These are phyloP conservation scores for Entomortierella parvispora DNA, from an alignment of 192 early-diverging fungal species.

Conservation along the genomic window DNA sequence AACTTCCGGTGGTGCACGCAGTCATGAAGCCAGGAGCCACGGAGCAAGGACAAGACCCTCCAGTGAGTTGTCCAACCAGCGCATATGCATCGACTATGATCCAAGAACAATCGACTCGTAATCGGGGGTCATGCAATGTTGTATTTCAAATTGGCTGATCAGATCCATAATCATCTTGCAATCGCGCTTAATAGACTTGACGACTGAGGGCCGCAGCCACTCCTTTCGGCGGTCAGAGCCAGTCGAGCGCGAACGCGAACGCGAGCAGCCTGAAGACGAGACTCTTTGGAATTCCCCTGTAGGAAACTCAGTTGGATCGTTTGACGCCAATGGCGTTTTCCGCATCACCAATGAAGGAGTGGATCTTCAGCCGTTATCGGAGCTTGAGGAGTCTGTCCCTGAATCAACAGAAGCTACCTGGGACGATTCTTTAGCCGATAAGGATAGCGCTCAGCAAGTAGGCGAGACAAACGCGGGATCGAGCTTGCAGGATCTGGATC, in stretches of 20 bases:
- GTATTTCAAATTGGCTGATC: no score
- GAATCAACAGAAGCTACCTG: background rate
- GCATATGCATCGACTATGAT: no score
- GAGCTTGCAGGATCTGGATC: background rate
- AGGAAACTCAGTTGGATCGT: constrained; percentile 70
- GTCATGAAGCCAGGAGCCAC: constrained; percentile 29
- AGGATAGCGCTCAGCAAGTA: background rate
- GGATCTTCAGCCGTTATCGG: constrained; percentile 51
- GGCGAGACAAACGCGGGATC: no score
- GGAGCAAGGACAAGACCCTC: constrained; percentile 23
- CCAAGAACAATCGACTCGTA: no score
- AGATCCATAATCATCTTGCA: background rate
- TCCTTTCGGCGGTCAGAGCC: constrained; percentile 45
- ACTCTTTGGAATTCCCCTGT: constrained; percentile 62
- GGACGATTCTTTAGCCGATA: background rate
- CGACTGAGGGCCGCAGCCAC: constrained; percentile 36
- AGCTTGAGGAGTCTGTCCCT: constrained; percentile 20
- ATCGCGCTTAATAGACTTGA: constrained; percentile 26
- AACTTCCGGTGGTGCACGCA: constrained; percentile 16
- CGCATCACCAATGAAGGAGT: constrained; percentile 60
- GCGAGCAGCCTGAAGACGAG: constrained; percentile 52
- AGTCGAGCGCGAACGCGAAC: constrained; percentile 31
- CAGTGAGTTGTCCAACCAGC: no score
- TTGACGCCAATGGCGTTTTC: constrained; percentile 76
- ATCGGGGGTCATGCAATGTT: no score